A percentile compares a stretch with the other conserved stretches of the same genome.
phyloP scores from a whole-genome alignment of 176 grass and related monocot genomes.

The Thalia dealbata region DNA sequence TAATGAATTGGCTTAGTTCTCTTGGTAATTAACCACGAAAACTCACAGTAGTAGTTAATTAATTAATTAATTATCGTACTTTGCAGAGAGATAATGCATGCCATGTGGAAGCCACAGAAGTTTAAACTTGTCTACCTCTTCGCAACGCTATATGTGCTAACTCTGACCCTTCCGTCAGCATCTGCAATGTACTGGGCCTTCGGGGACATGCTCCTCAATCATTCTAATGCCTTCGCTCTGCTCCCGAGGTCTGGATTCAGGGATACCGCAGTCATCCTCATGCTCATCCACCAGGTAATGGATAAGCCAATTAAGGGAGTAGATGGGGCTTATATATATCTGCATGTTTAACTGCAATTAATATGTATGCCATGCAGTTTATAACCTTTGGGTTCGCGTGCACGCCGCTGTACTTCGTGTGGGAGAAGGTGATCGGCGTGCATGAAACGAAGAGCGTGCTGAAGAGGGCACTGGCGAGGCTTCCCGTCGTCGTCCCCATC shows the following conservation, averaged over 20 bases:
- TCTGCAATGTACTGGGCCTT: conserved; percentile 96
- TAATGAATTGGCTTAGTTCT: background rate
- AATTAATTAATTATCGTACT: background rate
- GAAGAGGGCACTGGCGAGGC: conserved; percentile 35
- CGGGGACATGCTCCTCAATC: conserved; percentile 72
- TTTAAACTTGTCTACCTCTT: conserved; percentile 87
- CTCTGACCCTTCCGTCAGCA: conserved; percentile 77
- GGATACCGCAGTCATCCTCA: conserved; percentile 65
- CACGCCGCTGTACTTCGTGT: conserved; percentile 93
- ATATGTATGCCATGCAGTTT: conserved; percentile 40
- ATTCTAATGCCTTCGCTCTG: conserved; percentile 92
- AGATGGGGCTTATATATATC: no score
- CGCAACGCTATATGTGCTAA: conserved; percentile 73
- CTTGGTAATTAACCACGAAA: background rate
- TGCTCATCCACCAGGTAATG: conserved; percentile 87
- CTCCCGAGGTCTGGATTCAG: conserved; percentile 64
- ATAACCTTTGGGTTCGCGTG: conserved; percentile 95
- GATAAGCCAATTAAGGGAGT: no score
- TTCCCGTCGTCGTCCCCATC: conserved; percentile 69
- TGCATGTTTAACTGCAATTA: no score
- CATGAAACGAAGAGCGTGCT: conserved; percentile 38
- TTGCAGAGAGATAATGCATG: conserved; percentile 96
- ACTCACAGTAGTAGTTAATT: background rate
- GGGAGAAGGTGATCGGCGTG: conserved; percentile 85
- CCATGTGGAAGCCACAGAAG: conserved; percentile 97